Conservation (phyloP, 441 rosid genomes). For the Gossypium lobatum region DNA sequence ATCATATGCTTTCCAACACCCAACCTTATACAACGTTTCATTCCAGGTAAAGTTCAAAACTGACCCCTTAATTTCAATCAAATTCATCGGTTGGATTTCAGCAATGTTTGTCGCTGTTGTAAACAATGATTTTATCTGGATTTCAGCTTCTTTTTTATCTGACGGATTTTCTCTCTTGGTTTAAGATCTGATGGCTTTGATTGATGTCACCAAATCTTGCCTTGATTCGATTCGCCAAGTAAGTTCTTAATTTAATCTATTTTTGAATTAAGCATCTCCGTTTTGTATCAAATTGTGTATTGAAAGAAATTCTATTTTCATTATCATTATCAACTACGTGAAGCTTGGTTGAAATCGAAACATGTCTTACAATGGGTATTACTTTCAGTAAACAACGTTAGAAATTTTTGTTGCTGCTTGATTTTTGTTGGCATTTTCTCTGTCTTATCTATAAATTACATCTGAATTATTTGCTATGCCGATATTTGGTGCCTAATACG, state of each 20-base stretch:
- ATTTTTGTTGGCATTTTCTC: neutral
- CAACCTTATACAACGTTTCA: neutral
- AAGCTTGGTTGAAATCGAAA: neutral
- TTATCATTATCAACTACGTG: neutral
- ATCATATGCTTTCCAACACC: neutral
- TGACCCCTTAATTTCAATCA: neutral
- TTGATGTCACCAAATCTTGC: slow-evolving; percentile 69
- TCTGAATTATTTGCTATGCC: neutral
- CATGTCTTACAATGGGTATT: neutral
- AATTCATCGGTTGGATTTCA: neutral
- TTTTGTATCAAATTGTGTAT: neutral
- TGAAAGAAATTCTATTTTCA: neutral
- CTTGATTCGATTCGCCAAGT: slow-evolving; percentile 77
- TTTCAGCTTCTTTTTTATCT: neutral
- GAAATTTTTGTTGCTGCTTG: neutral
- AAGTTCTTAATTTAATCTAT: slow-evolving; percentile 17
- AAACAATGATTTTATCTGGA: neutral
- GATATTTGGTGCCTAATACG: neutral
- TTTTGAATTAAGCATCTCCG: neutral
- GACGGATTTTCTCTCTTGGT: neutral
- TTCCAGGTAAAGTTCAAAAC: neutral
- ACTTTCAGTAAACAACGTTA: neutral
- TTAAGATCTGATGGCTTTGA: slow-evolving; percentile 45
- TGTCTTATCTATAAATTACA: neutral
- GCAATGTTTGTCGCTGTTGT: neutral